These are phyloP conservation scores for Sicyos edulis DNA, from an alignment of 306 rosid species.

Conservation along the genomic window DNA sequence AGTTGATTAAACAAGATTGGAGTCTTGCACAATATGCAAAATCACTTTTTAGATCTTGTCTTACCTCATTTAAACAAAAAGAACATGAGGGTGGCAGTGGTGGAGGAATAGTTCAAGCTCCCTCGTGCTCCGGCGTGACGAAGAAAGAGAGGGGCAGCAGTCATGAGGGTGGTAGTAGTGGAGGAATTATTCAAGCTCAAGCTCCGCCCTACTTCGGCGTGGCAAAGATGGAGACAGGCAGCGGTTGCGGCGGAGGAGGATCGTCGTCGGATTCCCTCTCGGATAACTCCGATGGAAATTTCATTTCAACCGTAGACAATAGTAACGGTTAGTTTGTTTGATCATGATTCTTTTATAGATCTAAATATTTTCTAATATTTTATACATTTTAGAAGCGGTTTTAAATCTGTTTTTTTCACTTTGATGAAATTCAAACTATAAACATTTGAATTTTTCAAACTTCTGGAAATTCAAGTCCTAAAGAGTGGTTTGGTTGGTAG, in stretches of 20 bases:
- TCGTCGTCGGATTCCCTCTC: slow-evolving; percentile 17
- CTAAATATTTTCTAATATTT: background rate
- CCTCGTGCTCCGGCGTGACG: background rate
- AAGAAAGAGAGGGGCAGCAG: background rate
- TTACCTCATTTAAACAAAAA: background rate
- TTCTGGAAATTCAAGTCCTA: too few species aligned
- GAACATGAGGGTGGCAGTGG: background rate
- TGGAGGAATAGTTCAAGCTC: background rate
- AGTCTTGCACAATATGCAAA: slow-evolving; percentile 25
- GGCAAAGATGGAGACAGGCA: background rate
- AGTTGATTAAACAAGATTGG: slow-evolving; percentile 30
- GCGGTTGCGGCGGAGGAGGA: background rate
- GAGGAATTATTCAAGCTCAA: background rate
- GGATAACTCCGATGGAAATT: slow-evolving; percentile 15
- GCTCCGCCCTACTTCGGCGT: background rate
- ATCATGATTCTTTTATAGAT: background rate
- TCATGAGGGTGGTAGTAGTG: background rate
- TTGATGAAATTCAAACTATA: too few species aligned
- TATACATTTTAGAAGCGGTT: background rate
- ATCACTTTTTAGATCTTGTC: slow-evolving; percentile 22
- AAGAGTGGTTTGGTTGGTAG: too few species aligned
- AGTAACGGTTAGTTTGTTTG: background rate
- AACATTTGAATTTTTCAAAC: too few species aligned
- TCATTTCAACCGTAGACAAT: background rate
- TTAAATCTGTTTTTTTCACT: too few species aligned